phyloP scores from a whole-genome alignment of 2,329 filamentous ascomycete genomes.

The Diaporthe capsici region DNA sequence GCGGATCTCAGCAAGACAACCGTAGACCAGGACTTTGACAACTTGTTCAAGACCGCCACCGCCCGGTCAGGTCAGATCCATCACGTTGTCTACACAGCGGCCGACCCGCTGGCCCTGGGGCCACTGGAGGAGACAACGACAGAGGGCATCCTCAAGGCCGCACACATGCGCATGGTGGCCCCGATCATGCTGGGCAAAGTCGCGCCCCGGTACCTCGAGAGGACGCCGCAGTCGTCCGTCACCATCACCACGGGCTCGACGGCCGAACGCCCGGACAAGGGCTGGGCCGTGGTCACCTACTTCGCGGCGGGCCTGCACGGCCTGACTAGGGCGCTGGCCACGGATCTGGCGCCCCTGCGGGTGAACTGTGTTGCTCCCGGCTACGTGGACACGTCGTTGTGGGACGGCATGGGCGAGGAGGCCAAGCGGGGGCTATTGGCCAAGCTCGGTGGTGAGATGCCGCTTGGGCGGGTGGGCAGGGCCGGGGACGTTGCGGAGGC shows the following conservation, averaged over 20 bases:
- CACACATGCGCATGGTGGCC: slow-evolving; percentile 51
- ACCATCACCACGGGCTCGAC: slow-evolving; percentile 69
- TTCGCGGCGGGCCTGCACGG: slow-evolving; percentile 66
- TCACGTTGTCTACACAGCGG: slow-evolving; percentile 50
- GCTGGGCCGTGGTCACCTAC: slow-evolving; percentile 64
- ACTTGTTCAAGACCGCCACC: slow-evolving; percentile 44
- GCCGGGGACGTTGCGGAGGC: slow-evolving; percentile 49
- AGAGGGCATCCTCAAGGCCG: slow-evolving; percentile 44
- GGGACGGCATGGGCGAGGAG: slow-evolving; percentile 48
- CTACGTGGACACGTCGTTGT: slow-evolving; percentile 62
- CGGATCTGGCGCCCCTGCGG: slow-evolving; percentile 74
- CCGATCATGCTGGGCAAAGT: slow-evolving; percentile 52
- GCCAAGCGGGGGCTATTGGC: slow-evolving; percentile 44
- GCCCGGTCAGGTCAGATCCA: slow-evolving; percentile 39
- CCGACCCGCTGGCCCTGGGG: slow-evolving; percentile 46
- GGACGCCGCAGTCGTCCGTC: slow-evolving; percentile 58
- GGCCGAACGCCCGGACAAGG: slow-evolving; percentile 64
- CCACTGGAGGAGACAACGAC: slow-evolving; percentile 45
- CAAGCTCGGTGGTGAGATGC: slow-evolving; percentile 40
- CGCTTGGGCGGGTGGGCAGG: slow-evolving; percentile 42
- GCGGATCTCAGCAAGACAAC: slow-evolving; percentile 44
- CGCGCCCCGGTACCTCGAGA: slow-evolving; percentile 47
- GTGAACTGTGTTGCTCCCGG: slow-evolving; percentile 75
- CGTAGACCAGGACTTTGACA: slow-evolving; percentile 50
- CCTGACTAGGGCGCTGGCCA: slow-evolving; percentile 68